A percentile compares a stretch with the other conserved stretches of the same genome.
These are phyloP conservation scores for Scenedesmus sp. DNA, from an alignment of 163 green algal genomes.

Conservation along the genomic window DNA sequence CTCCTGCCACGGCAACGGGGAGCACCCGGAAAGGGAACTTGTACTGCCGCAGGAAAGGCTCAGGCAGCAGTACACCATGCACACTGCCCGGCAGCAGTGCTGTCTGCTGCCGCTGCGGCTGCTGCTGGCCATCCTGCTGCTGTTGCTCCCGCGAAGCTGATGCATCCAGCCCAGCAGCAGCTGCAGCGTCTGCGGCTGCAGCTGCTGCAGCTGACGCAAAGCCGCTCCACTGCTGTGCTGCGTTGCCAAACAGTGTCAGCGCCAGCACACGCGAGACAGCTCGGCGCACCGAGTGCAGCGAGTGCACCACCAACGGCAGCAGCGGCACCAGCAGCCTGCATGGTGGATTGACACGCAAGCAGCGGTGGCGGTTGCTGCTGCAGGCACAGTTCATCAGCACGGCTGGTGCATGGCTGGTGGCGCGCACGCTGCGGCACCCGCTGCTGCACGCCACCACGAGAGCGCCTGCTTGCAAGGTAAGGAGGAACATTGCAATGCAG, in stretches of 20 bases:
- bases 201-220: constrained; percentile 45
- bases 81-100: background rate
- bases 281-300: constrained; percentile 63
- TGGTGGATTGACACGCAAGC: background rate
- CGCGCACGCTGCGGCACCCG: no score
- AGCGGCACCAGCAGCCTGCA: constrained; percentile 49
- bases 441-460: no score
- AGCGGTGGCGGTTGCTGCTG: background rate
- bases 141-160: background rate
- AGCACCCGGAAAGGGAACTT: constrained; percentile 56
- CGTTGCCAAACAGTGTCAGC: constrained; percentile 57
- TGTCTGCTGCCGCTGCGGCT: background rate
- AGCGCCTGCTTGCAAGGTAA: no score
- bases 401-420: no score
- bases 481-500: no score
- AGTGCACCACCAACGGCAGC: constrained; percentile 62
- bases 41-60: constrained; percentile 54
- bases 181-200: background rate
- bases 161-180: background rate
- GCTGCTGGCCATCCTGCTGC: constrained; percentile 19
- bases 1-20: constrained; percentile 27
- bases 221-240: constrained; percentile 58
- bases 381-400: no score
- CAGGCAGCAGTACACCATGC: constrained; percentile 55
- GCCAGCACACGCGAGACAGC: constrained; percentile 62